Evolutionary conservation across 768 basidiomycete species (phyloP).

Genomic region (Termitomyces sp.): DNA sequence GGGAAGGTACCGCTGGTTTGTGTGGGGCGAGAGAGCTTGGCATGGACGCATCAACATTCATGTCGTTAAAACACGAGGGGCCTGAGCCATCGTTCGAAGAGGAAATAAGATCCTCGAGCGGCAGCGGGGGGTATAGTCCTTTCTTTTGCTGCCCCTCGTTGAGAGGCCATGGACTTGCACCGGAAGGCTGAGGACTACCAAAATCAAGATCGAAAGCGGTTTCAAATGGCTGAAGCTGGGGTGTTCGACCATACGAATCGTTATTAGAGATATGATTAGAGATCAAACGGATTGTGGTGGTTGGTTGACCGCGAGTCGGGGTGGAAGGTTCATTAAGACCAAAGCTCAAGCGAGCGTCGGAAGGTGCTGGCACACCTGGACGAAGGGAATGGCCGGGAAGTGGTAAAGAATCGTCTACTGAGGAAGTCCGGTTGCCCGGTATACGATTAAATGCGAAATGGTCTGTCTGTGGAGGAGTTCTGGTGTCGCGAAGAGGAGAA

Average conservation of each 20-base stretch:
- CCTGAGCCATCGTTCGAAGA: conserved; percentile 16
- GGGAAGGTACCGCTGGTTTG: neutral
- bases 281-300: conserved; percentile 51
- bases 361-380: conserved; percentile 58
- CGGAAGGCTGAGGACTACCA: conserved; percentile 41
- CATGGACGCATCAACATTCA: conserved; percentile 25
- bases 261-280: conserved; percentile 26
- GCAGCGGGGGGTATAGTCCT: conserved; percentile 36
- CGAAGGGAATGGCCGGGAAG: conserved; percentile 58
- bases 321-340: conserved; percentile 42
- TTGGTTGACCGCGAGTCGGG: conserved; percentile 36
- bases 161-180: conserved; percentile 27
- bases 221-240: conserved; percentile 60
- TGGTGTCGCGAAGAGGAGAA: conserved; percentile 32
- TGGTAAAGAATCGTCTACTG: conserved; percentile 35
- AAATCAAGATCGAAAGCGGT: conserved; percentile 68
- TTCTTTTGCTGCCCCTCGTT: conserved; percentile 16
- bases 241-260: conserved; percentile 38
- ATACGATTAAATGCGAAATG: conserved; percentile 41
- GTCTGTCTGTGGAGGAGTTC: conserved; percentile 39
- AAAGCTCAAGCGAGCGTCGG: conserved; percentile 57
- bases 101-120: conserved; percentile 25
- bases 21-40: conserved; percentile 26
- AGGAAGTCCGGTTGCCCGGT: neutral
- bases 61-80: conserved; percentile 12